Evolutionary conservation across 208 protist species (phyloP).

Genomic region (Acanthamoeba quina): DNA sequence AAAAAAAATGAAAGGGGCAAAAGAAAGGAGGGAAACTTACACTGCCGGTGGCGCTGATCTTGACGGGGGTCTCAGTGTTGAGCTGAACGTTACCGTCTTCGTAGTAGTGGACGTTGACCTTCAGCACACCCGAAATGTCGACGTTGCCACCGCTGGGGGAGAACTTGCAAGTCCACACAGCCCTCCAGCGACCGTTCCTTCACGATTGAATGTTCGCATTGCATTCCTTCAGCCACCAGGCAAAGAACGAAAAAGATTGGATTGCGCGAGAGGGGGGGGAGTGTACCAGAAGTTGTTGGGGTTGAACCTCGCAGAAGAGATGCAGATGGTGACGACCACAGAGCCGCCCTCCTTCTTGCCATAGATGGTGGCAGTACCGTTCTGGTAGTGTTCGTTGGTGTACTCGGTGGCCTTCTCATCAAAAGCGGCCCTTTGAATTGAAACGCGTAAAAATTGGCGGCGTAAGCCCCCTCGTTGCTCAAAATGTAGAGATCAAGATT

Average conservation of each 20-base stretch:
- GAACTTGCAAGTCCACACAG: conserved; percentile 79
- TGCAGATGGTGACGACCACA: conserved; percentile 79
- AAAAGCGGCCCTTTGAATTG: conserved; percentile 73
- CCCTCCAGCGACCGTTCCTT: conserved; percentile 82
- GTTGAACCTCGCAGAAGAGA: conserved; percentile 82
- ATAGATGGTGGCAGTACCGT: conserved; percentile 82
- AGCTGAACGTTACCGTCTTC: conserved; percentile 91
- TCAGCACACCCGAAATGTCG: conserved; percentile 79
- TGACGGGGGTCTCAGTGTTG: conserved; percentile 80
- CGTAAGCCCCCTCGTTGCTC: not conserved
- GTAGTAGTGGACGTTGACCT: conserved; percentile 89
- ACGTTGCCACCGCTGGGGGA: conserved; percentile 71
- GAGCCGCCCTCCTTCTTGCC: conserved; percentile 62
- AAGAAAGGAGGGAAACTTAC: conserved; percentile 17
- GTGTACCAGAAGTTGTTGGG: conserved; percentile 85
- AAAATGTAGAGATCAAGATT: not conserved
- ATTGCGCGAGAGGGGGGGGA: not conserved
- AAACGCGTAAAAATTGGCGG: not conserved
- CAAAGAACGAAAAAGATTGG: not conserved
- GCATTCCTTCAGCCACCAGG: not conserved
- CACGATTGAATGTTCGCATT: not conserved
- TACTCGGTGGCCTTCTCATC: conserved; percentile 79
- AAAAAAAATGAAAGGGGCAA: not conserved
- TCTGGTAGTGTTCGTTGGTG: conserved; percentile 79
- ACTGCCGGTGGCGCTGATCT: conserved; percentile 59